Evolutionary conservation across 192 early-diverging fungal genomes (phyloP), one percentile per base, ranked within the genome.

Genomic region (Backusella tuberculispora): DNA sequence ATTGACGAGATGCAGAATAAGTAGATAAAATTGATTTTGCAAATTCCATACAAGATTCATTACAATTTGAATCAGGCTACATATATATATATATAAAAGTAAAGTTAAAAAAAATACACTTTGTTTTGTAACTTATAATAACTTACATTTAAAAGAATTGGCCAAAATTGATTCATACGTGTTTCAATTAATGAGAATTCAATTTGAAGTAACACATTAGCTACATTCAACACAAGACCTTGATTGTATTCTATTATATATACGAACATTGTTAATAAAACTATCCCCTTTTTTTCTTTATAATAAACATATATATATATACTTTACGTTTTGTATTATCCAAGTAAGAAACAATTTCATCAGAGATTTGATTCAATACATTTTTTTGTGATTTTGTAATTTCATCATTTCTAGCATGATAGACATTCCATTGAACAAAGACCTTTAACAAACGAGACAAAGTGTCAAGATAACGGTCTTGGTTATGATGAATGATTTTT

Each of bases 1-100:
- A n/a, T 73, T 80, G 79, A 47, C 79, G 66, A 6, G 79, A 73
- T 13, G 71, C 75, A 43, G 79, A 63, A 45, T 72, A 80, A 0
- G 71, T 64, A 5, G 69, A 29, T 10, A 80, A 48, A 47, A 80
- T 63, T 7, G 71, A 68, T 8, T 46, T 69, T 5, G 69, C 71
- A 42, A 80, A 60, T 13, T 47, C 34, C 21, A 69, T 63, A 46
- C 65, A 68, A 13, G 71, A 43, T 6, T 38, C 45, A 29, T 76
- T 24, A 34, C 71, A 74, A 45, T 37, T 9, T 60, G 37, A 41
- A 38, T 63, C 47, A 42, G 78, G 70, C 74, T 76, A 69, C 7
- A 13, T 4, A 50, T n/a, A n/a, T n/a, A n/a, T n/a, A n/a, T n/a
- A n/a, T n/a, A 56, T 4, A 40, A 21, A 40, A 56, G 2, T 4